phyloP scores from a whole-genome alignment of 495 filamentous ascomycete species.

The Penicillium robsamsonii region DNA sequence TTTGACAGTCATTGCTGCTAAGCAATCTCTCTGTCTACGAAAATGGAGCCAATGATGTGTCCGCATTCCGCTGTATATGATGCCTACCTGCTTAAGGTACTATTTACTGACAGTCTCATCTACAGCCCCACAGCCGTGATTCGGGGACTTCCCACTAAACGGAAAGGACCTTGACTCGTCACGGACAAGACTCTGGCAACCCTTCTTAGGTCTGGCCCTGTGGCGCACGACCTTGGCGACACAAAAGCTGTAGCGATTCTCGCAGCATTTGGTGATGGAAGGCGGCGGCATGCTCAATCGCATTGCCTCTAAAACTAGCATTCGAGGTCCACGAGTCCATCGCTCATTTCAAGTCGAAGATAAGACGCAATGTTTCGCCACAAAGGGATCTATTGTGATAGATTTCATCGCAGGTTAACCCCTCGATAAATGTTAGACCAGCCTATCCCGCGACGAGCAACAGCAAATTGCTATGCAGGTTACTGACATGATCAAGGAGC shows the following conservation, averaged over 20 bases:
- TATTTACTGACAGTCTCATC: conserved; percentile 9
- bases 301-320: conserved; percentile 14
- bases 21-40: background rate
- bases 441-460: conserved; percentile 14
- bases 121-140: conserved; percentile 8
- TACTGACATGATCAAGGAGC: conserved; percentile 23
- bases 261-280: conserved; percentile 18
- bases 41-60: background rate
- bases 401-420: conserved; percentile 30
- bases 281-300: conserved; percentile 19
- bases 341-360: conserved; percentile 20
- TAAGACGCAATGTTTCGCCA: conserved; percentile 28
- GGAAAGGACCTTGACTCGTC: conserved; percentile 13
- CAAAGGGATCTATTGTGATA: conserved; percentile 33
- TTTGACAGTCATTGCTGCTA: background rate
- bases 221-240: conserved; percentile 11
- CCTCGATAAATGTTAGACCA: conserved; percentile 27
- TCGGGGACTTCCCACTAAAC: conserved; percentile 7
- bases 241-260: conserved; percentile 25
- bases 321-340: conserved; percentile 23
- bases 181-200: conserved; percentile 17
- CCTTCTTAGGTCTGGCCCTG: conserved; percentile 19
- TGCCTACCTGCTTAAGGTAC: background rate
- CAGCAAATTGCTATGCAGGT: conserved; percentile 21
- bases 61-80: background rate